phyloP scores from a whole-genome alignment of 2,329 filamentous ascomycete genomes.

The Macroventuria anomochaeta region DNA sequence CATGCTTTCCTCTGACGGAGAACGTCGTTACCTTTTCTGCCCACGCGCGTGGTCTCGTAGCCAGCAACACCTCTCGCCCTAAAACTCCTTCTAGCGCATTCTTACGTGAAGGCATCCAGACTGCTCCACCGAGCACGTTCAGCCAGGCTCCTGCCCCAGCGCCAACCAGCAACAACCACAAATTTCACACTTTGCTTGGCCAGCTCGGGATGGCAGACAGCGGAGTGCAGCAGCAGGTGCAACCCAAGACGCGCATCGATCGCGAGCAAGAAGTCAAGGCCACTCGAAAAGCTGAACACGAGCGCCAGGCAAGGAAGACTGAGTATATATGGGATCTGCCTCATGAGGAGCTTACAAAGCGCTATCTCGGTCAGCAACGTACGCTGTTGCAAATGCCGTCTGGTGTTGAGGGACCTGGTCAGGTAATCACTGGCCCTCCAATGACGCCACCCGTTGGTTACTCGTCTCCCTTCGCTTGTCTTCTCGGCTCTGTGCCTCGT shows the following conservation, averaged over 20 bases:
- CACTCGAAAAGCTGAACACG: not conserved
- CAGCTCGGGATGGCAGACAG: not conserved
- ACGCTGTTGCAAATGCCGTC: not conserved
- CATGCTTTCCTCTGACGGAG: not conserved
- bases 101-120: not conserved
- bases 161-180: not conserved
- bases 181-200: not conserved
- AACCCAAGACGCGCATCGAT: not conserved
- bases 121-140: no score
- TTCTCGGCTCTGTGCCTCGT: no score
- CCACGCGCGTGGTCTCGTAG: not conserved
- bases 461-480: not conserved
- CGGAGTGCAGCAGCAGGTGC: not conserved
- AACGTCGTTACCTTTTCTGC: not conserved
- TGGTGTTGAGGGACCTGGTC: not conserved
- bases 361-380: not conserved
- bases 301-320: not conserved
- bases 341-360: not conserved
- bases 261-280: not conserved
- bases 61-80: not conserved
- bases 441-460: not conserved
- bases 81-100: accelerated
- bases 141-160: no score
- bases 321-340: not conserved
- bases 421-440: not conserved